Conservation (phyloP, 2,329 filamentous ascomycete species). For the Leptoxyphium fumago region DNA sequence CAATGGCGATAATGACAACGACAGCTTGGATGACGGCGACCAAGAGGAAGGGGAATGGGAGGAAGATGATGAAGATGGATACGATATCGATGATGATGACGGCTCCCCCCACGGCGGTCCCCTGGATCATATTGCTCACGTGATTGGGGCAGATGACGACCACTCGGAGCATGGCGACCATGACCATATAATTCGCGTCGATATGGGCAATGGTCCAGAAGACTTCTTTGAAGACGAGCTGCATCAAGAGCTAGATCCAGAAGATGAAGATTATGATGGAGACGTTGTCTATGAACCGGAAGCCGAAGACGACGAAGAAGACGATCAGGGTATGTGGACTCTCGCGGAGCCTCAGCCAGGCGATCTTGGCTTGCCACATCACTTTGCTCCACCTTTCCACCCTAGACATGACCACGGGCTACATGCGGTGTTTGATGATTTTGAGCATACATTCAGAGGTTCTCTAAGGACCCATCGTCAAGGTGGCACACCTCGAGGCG, state of each 20-base stretch:
- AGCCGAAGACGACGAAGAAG: constrained; percentile 25
- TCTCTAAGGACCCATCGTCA: not conserved
- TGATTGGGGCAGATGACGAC: constrained; percentile 20
- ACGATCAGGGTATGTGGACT: constrained; percentile 11
- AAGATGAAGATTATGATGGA: constrained; percentile 44
- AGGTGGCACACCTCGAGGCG: constrained; percentile 14
- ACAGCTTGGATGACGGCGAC: constrained; percentile 32
- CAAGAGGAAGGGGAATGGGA: constrained; percentile 30
- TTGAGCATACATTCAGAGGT: not conserved
- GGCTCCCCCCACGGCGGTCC: constrained; percentile 21
- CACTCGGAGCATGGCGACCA: constrained; percentile 22
- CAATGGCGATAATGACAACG: constrained; percentile 33
- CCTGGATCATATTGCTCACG: constrained; percentile 26
- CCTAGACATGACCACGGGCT: not conserved
- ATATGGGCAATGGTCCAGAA: constrained; percentile 30
- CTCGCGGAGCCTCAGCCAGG: not conserved
- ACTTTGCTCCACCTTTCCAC: not conserved
- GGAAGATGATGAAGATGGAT: constrained; percentile 26
- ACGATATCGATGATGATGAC: constrained; percentile 36
- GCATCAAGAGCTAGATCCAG: constrained; percentile 38
- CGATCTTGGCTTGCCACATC: not conserved
- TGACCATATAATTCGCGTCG: constrained; percentile 18
- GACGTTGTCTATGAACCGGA: constrained; percentile 44
- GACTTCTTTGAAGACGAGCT: constrained; percentile 44
- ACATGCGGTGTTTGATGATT: not conserved